Base-by-base conservation (phyloP, 2,329 filamentous ascomycete genomes). In the Raffaelea albimanens region DNA sequence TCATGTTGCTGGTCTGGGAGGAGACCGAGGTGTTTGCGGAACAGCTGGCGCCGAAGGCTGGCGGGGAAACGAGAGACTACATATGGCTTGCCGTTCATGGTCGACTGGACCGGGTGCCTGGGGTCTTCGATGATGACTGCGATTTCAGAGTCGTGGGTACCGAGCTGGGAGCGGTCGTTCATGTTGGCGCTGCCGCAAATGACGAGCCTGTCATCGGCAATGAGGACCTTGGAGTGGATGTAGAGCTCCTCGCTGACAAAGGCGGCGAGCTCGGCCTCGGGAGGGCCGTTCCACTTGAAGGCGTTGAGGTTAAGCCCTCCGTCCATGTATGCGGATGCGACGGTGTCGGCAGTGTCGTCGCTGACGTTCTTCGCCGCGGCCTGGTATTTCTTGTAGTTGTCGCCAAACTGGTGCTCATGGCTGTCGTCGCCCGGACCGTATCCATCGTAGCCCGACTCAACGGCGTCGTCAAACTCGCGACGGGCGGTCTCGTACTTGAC, bases 21-120 rank as follows among this genome's bases (percentile, higher is more conserved):
- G 10, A 95, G 73, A 43, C 89, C 90, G 1, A 95, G 76, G 61
- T 95, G 90, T 69, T 95, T 94, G 57, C 88, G 81, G 79, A 87
- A 95, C 51, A 95, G 76, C 61, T 90, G 80, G 31, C 89, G 79
- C 18, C 89, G 84, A 10, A 95, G 80, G 1, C 82, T 86, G 5
- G 86, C 72, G 2, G 88, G 87, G 60, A 91, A 90, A 47, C 76
- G 75, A 5, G 80, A 81, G 8, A 84, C 89, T 22, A 70, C 72
- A 67, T 75, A 94, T 0, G 79, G 78, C 23, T 74, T 68, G 5
- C 86, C 87, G 53, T 83, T 76, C 87, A 95, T 94, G 51, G 65
- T 67, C 14, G 82, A 83, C 16, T 85, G 77, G 21, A 95, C 69
- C 3, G 79, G 69, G 47, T 55, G 50, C 2, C 80, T 76, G 3